Evolutionary conservation across 768 basidiomycete species (phyloP).

Genomic region (Tulasnella sp.): DNA sequence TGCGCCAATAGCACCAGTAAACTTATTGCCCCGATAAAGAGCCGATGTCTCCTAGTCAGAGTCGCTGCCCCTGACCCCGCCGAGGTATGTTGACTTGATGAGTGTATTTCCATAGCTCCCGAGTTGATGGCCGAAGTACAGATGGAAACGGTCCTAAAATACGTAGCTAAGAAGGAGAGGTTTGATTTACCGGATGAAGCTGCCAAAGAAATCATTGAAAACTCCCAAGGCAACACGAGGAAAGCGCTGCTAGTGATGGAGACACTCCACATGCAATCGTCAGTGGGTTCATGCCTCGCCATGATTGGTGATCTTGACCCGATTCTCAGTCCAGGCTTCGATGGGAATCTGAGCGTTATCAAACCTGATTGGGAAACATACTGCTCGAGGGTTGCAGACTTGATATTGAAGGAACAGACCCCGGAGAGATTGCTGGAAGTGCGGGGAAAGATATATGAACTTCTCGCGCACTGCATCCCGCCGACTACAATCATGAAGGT

Average conservation of each 20-base stretch:
- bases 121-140: slow-evolving; percentile 25
- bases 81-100: slow-evolving; percentile 42
- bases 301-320: slow-evolving; percentile 36
- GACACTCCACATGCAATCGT: slow-evolving; percentile 96
- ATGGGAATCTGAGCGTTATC: slow-evolving; percentile 69
- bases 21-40: slow-evolving; percentile 93
- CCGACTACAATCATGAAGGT: slow-evolving; percentile 87
- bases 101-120: neutral
- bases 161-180: slow-evolving; percentile 67
- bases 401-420: slow-evolving; percentile 80
- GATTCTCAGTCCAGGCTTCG: slow-evolving; percentile 68
- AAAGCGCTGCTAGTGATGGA: slow-evolving; percentile 93
- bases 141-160: slow-evolving; percentile 69
- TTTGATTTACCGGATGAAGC: slow-evolving; percentile 74
- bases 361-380: slow-evolving; percentile 99
- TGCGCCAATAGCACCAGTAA: slow-evolving; percentile 92
- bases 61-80: slow-evolving; percentile 73
- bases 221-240: slow-evolving; percentile 81
- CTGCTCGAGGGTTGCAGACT: slow-evolving; percentile 80
- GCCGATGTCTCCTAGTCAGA: slow-evolving; percentile 84
- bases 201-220: slow-evolving; percentile 58
- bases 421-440: slow-evolving; percentile 87
- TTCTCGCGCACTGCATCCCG: slow-evolving; percentile 94
- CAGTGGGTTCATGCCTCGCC: neutral
- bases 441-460: slow-evolving; percentile 83